Evolutionary conservation across 1,284 basidiomycete species (phyloP).

Genomic region (Boletus smithii): DNA sequence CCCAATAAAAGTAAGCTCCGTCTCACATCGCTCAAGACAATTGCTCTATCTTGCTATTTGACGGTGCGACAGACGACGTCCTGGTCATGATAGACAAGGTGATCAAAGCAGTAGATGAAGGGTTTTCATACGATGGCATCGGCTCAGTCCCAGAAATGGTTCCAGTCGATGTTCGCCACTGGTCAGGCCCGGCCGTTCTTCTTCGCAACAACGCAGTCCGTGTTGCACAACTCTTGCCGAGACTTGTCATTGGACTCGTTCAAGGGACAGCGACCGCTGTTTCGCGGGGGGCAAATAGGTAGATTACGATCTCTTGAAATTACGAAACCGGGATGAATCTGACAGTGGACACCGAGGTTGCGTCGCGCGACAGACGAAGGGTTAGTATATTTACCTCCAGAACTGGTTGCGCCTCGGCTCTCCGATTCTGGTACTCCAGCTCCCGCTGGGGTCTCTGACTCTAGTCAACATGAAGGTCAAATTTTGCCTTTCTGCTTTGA

Average conservation of each 20-base stretch:
- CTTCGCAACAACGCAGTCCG: background rate
- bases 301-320: too few species aligned
- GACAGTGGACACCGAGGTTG: too few species aligned
- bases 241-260: background rate
- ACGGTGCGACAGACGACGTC: background rate
- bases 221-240: background rate
- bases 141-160: background rate
- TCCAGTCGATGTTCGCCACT: background rate
- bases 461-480: too few species aligned
- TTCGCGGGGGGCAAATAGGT: background rate
- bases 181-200: background rate
- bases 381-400: too few species aligned
- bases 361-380: too few species aligned
- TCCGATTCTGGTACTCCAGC: too few species aligned
- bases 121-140: background rate
- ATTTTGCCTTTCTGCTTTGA: too few species aligned
- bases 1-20: background rate
- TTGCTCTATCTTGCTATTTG: background rate
- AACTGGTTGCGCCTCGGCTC: too few species aligned
- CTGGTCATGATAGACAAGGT: background rate
- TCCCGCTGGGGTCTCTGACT: too few species aligned
- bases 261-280: background rate
- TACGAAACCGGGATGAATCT: too few species aligned
- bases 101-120: constrained; percentile 1
- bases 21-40: background rate